Evolutionary conservation across 169 alveolate species (phyloP).

Genomic region (Plasmodium vinckei): DNA sequence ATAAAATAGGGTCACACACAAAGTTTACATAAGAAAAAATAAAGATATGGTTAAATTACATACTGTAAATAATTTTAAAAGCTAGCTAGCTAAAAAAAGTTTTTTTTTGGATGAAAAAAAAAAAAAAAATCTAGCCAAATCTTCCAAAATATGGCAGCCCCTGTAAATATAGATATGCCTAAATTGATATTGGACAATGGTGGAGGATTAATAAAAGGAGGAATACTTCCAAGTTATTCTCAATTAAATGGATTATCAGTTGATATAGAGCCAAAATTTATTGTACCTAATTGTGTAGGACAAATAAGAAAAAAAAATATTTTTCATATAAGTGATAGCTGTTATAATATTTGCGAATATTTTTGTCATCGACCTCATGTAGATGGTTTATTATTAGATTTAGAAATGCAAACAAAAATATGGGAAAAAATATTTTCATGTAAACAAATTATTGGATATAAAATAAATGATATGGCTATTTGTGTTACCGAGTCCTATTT

Average conservation of each 20-base stretch:
- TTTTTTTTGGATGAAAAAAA: neutral
- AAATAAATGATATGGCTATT: constrained; percentile 68
- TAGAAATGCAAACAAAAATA: constrained; percentile 86
- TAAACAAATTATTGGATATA: constrained; percentile 40
- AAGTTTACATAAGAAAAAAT: no score
- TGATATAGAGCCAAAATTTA: constrained; percentile 83
- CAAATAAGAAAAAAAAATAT: constrained; percentile 83
- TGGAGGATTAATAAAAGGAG: constrained; percentile 88
- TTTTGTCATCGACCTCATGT: constrained; percentile 88
- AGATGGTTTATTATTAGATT: constrained; percentile 83
- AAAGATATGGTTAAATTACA: no score
- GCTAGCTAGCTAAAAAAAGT: neutral
- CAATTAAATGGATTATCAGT: constrained; percentile 9
- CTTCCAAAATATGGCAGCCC: constrained; percentile 77
- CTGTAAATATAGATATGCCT: constrained; percentile 85
- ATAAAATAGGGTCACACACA: no score
- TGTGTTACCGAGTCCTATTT: constrained; percentile 89
- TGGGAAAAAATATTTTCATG: constrained; percentile 86
- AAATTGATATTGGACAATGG: constrained; percentile 89
- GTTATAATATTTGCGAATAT: constrained; percentile 86
- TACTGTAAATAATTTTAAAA: neutral
- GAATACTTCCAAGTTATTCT: constrained; percentile 80
- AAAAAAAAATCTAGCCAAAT: constrained; percentile 2
- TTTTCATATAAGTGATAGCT: constrained; percentile 82
- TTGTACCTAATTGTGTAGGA: constrained; percentile 89